Evolutionary conservation across 73 alveolate species (phyloP).

Genomic region (Diophrys appendiculata): DNA sequence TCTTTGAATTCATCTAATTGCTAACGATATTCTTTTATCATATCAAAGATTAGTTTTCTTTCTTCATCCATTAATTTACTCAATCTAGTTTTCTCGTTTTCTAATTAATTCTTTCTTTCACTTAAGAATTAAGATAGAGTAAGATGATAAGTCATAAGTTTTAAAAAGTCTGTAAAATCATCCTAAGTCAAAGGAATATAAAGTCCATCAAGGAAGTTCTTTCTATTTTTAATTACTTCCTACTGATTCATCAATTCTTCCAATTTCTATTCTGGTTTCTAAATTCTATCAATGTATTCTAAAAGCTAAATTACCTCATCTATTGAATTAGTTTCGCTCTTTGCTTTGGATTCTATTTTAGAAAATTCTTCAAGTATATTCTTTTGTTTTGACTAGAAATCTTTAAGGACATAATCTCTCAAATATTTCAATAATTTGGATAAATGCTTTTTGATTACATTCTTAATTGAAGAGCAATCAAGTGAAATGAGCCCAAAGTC

Average conservation of each 20-base stretch:
- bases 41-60: constrained; percentile 24
- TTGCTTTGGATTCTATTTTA: constrained; percentile 41
- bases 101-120: constrained; percentile 32
- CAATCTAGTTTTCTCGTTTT: constrained; percentile 50
- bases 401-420: constrained; percentile 31
- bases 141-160: constrained; percentile 54
- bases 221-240: constrained; percentile 49
- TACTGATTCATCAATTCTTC: constrained; percentile 53
- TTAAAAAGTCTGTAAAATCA: constrained; percentile 35
- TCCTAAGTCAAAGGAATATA: constrained; percentile 18
- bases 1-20: constrained; percentile 52
- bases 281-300: constrained; percentile 58
- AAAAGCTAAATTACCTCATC: constrained; percentile 60
- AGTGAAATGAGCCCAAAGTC: constrained; percentile 61
- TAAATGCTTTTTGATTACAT: constrained; percentile 35
- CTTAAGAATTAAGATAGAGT: constrained; percentile 17
- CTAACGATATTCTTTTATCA: constrained; percentile 33
- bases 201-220: constrained; percentile 60
- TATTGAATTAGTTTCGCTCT: constrained; percentile 30
- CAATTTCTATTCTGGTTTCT: constrained; percentile 54
- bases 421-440: constrained; percentile 34
- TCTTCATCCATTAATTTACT: constrained; percentile 58
- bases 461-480: constrained; percentile 23
- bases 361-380: constrained; percentile 26
- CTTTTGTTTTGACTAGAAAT: constrained; percentile 44